phyloP scores from a whole-genome alignment of 176 grass and related monocot genomes.

The Eragrostis nindensis region DNA sequence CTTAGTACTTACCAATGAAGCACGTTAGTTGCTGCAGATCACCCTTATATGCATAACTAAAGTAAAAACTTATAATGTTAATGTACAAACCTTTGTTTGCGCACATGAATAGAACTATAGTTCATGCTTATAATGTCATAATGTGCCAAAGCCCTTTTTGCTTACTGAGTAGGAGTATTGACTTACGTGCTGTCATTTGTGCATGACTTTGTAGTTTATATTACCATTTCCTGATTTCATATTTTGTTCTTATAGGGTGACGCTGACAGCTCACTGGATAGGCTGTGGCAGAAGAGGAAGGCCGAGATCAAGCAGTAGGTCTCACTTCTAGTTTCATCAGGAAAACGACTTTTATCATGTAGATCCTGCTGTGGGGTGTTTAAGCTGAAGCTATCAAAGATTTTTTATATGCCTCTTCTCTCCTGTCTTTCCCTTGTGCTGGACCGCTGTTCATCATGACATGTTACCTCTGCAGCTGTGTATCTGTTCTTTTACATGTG shows the following conservation, averaged over 20 bases:
- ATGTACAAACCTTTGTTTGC: background rate
- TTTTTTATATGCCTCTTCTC: background rate
- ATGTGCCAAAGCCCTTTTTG: background rate
- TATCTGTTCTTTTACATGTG: background rate
- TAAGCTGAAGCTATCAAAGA: background rate
- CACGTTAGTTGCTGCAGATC: too few relatives aligned
- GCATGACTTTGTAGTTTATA: background rate
- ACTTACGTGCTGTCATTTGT: too few relatives aligned
- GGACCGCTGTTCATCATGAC: background rate
- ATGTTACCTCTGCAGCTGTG: background rate
- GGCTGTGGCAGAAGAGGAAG: constrained; percentile 85
- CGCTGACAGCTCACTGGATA: constrained; percentile 76
- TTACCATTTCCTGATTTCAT: background rate
- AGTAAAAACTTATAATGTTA: too few relatives aligned
- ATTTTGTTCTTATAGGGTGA: constrained; percentile 55
- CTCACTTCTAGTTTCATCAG: constrained; percentile 25
- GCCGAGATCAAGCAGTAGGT: constrained; percentile 70
- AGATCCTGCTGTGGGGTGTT: too few relatives aligned
- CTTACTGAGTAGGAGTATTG: background rate
- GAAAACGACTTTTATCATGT: too few relatives aligned
- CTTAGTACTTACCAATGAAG: too few relatives aligned
- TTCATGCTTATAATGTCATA: background rate
- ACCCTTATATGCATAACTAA: too few relatives aligned
- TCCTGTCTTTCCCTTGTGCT: background rate
- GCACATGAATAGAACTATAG: background rate